Evolutionary conservation across 176 grass and related monocot genomes (phyloP).

Genomic region (Triticum aestivum): IWGSC_CS_RefSeq_v2.1 NC_057809.1:523791781-523792280

Average conservation of each 20-base stretch:
- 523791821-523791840: too few relatives aligned
- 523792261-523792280: too few relatives aligned
- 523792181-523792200: not conserved
- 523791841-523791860: too few relatives aligned
- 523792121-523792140: not conserved
- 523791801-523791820: too few relatives aligned
- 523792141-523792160: conserved; percentile 20
- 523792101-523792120: conserved; percentile 20
- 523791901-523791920: not conserved
- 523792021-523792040: conserved; percentile 15
- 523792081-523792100: not conserved
- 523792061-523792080: too few relatives aligned
- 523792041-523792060: not conserved
- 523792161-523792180: conserved; percentile 4
- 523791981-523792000: conserved; percentile 42
- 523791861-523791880: too few relatives aligned
- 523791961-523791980: conserved; percentile 39
- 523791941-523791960: conserved; percentile 43
- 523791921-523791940: not conserved
- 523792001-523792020: not conserved
- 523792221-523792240: too few relatives aligned
- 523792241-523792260: too few relatives aligned
- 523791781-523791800: too few relatives aligned
- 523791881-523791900: too few relatives aligned
- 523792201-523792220: not conserved